Evolutionary conservation across 2,329 filamentous ascomycete species (phyloP).

Genomic region (Penicillium sp.): DNA sequence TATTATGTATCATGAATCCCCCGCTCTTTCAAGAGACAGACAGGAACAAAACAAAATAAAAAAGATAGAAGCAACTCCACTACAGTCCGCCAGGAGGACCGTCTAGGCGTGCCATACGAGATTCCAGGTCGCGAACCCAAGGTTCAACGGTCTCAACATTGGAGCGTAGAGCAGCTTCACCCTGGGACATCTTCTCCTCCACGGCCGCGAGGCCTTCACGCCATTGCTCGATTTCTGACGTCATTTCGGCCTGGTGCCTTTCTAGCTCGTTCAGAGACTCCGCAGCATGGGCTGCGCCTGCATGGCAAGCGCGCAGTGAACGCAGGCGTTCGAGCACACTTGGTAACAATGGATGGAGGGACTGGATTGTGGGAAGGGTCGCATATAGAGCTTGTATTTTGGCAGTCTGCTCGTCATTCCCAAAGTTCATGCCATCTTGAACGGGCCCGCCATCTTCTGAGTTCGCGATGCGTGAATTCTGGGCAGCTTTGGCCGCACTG

Average conservation of each 20-base stretch:
- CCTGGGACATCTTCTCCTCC: slow-evolving; percentile 72
- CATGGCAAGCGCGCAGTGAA: slow-evolving; percentile 81
- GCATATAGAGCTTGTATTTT: slow-evolving; percentile 94
- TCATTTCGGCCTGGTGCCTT: slow-evolving; percentile 78
- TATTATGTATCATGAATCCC: slow-evolving; percentile 29
- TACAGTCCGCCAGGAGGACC: slow-evolving; percentile 29
- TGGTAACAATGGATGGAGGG: slow-evolving; percentile 80
- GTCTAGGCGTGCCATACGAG: slow-evolving; percentile 67
- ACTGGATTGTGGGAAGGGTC: slow-evolving; percentile 85
- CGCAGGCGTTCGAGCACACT: slow-evolving; percentile 82
- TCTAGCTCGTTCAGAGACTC: slow-evolving; percentile 79
- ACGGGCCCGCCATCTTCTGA: slow-evolving; percentile 34
- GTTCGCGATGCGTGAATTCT: slow-evolving; percentile 42
- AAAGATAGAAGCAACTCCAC: not conserved
- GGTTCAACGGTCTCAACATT: slow-evolving; percentile 86
- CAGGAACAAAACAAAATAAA: slow-evolving; percentile 9
- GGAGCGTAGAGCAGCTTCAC: slow-evolving; percentile 70
- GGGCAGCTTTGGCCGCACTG: slow-evolving; percentile 47
- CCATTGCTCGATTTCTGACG: slow-evolving; percentile 84
- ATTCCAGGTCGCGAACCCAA: slow-evolving; percentile 88
- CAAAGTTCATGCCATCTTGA: slow-evolving; percentile 32
- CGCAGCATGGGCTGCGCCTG: slow-evolving; percentile 80
- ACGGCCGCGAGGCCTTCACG: slow-evolving; percentile 77
- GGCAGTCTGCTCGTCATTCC: slow-evolving; percentile 73
- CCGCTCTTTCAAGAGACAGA: slow-evolving; percentile 3